Base-by-base conservation (phyloP, 2,329 filamentous ascomycete genomes). In the Paecilomyces sp. region DNA sequence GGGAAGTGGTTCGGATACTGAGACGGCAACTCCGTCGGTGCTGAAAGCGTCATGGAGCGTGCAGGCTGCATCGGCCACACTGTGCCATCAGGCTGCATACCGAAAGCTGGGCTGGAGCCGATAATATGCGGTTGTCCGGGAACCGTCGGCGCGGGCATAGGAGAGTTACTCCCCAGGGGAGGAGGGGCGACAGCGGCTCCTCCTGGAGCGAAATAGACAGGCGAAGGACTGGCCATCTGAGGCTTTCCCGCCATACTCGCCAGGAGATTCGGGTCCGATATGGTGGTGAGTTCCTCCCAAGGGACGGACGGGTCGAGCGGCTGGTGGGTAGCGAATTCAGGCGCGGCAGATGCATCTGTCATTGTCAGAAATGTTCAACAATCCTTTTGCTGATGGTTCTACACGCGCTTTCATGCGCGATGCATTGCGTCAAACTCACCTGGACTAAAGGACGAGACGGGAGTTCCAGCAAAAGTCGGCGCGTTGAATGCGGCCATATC, bases 251-350 rank as follows among this genome's bases (percentile, higher is more conserved):
- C 41, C 68, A 74, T 72, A 2, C 65, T 66, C n/a, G 71, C 67
- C 33, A 75, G 58, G 59, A 73, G 62, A 50, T 75, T 73, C 5
- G 70, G 70, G 55, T 74, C 73, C 22, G 69, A 68, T 54, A 75
- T 70, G 18, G 71, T 71, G 25, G 74, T 69, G 55, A 70, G 73
- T 57, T 74, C 71, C 52, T 76, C 72, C 75, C 75, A 77, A 8
- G 70, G 64, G 3, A 73, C 69, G 18, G 71, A 69, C 3, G 70
- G 65, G 52, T 74, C 70, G 59, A 76, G 68, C 12, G 72, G 61
- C 50, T 67, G 68, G 25, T 68, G 64, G 22, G 72, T 58, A 50
- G 68, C 61, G 56, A 73, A 70, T 47, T 74, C 70, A 25, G 68
- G 59, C 57, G 65, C 66, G 55, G 68, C 67, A 24, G 66, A 62